These are phyloP conservation scores for Claviceps purpurea DNA, from an alignment of 2,329 filamentous ascomycete species.

Conservation along the genomic window DNA sequence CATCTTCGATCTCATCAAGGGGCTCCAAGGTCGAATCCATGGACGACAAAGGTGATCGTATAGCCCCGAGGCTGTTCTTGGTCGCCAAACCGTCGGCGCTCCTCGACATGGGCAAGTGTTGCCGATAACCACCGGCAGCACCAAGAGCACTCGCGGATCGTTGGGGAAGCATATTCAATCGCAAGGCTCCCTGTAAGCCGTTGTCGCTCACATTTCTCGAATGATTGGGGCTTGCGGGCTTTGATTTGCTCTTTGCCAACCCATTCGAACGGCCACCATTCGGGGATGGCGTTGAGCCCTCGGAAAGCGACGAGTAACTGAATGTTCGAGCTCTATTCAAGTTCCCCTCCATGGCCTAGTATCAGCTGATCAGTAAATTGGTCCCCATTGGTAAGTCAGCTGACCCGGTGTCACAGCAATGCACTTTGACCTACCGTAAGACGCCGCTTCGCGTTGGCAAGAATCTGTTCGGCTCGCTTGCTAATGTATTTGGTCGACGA, in stretches of 20 bases:
- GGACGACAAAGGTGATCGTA: conserved; percentile 24
- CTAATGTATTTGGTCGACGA: conserved; percentile 66
- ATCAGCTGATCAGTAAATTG: neutral
- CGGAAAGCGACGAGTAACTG: conserved; percentile 28
- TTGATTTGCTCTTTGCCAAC: conserved; percentile 10
- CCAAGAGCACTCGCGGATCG: conserved; percentile 53
- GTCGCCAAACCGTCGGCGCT: conserved; percentile 28
- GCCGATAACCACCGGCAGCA: conserved; percentile 44
- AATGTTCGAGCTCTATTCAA: conserved; percentile 64
- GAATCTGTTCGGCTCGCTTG: conserved; percentile 73
- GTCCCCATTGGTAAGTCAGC: neutral
- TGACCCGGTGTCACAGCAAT: neutral
- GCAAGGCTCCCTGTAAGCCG: conserved; percentile 14
- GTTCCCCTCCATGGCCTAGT: conserved; percentile 85
- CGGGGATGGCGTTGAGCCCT: conserved; percentile 38
- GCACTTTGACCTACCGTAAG: conserved; percentile 53
- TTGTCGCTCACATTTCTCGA: conserved; percentile 21
- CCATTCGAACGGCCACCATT: conserved; percentile 18
- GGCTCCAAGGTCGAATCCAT: conserved; percentile 35
- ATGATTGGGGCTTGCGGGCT: conserved; percentile 10
- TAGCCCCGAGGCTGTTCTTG: conserved; percentile 14
- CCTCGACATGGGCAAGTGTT: conserved; percentile 29
- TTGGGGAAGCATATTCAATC: conserved; percentile 25
- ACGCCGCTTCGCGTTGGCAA: conserved; percentile 82
- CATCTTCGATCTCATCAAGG: conserved; percentile 35